A percentile compares a stretch with the other conserved stretches of the same genome.
phyloP scores from a whole-genome alignment of 2,329 filamentous ascomycete genomes.

The Pseudogymnoascus pannorum region DNA sequence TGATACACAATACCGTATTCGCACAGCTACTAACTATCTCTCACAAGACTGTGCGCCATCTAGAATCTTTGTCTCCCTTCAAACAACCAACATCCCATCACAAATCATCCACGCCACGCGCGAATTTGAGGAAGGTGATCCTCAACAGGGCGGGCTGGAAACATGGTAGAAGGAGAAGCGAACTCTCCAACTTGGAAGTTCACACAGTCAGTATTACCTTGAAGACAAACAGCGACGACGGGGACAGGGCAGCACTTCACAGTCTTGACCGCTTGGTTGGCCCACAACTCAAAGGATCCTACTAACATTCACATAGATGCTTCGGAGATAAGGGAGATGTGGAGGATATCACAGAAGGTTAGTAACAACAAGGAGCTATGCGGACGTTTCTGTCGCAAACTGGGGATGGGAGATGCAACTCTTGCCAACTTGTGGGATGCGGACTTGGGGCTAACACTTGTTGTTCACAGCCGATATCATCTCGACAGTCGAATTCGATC shows the following conservation, averaged over 20 bases:
- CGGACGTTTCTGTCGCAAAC: neutral
- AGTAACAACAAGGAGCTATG: constrained; percentile 12
- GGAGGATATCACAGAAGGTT: constrained; percentile 50
- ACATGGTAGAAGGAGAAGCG: constrained; percentile 95
- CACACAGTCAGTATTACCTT: constrained; percentile 58
- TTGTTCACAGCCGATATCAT: constrained; percentile 70
- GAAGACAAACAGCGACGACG: neutral
- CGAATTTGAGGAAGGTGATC: constrained; percentile 20
- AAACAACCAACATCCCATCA: neutral
- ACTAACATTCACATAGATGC: constrained; percentile 55
- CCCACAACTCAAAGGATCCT: neutral
- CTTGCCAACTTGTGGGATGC: constrained; percentile 18
- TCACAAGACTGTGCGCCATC: neutral
- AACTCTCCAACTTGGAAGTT: constrained; percentile 99
- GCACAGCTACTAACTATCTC: neutral
- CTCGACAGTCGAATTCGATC: constrained; percentile 84
- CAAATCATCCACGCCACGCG: constrained; percentile 3
- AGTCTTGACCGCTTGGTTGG: constrained; percentile 3
- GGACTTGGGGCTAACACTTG: constrained; percentile 18
- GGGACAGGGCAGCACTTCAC: neutral
- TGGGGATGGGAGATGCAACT: neutral
- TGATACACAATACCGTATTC: neutral
- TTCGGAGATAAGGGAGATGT: constrained; percentile 99
- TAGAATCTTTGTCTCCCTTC: neutral
- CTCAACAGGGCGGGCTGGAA: constrained; percentile 30